phyloP scores from a whole-genome alignment of 345 rosid genomes.

The Eucalyptus regnans region DNA sequence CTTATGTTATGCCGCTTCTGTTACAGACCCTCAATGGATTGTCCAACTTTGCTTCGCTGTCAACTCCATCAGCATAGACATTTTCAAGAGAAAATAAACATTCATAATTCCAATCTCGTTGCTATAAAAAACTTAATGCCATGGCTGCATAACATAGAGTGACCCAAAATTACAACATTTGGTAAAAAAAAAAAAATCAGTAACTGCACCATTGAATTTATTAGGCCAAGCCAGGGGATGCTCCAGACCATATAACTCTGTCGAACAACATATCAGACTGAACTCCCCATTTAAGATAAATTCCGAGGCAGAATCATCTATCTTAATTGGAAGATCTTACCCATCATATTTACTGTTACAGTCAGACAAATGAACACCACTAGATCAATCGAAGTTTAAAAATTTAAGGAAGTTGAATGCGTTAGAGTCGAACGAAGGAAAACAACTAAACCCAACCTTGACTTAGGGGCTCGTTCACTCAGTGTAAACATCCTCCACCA shows the following conservation, averaged over 20 bases:
- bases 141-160: not conserved
- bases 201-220: not conserved
- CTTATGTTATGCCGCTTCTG: not conserved
- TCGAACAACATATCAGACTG: not conserved
- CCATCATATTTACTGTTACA: not conserved
- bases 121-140: not conserved
- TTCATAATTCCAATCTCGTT: not conserved
- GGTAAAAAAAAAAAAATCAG: not conserved
- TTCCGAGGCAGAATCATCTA: fast-evolving
- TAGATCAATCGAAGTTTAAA: not conserved
- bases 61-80: not conserved
- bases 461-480: not conserved
- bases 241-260: not conserved
- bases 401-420: not conserved
- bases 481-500: not conserved
- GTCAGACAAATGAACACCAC: fast-evolving
- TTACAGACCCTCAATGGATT: not conserved
- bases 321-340: not conserved
- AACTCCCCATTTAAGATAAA: not conserved
- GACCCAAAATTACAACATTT: not conserved
- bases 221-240: not conserved
- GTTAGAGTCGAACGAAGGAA: not conserved
- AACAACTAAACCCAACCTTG: not conserved
- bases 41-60: not conserved
- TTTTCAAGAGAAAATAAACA: not conserved